Evolutionary conservation across 2,329 filamentous ascomycete species (phyloP).

Genomic region (Aspergillus proliferans): DNA sequence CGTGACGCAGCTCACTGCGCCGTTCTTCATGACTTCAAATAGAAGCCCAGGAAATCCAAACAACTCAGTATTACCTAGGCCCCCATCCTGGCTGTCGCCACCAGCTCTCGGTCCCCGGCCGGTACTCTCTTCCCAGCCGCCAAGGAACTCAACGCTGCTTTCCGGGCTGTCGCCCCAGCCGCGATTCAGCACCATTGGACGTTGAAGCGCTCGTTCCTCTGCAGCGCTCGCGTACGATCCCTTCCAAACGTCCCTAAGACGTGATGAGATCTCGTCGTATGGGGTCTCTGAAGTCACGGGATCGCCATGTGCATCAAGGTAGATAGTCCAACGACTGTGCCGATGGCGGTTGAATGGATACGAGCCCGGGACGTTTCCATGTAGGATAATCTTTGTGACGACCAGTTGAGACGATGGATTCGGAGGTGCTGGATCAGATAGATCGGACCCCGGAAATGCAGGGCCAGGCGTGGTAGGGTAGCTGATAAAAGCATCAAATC

Average conservation of each 20-base stretch:
- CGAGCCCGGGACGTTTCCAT: slow-evolving; percentile 90
- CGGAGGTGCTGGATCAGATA: slow-evolving; percentile 23
- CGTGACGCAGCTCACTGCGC: slow-evolving; percentile 79
- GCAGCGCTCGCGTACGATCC: slow-evolving; percentile 53
- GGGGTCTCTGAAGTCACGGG: slow-evolving; percentile 67
- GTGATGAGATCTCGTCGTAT: slow-evolving; percentile 66
- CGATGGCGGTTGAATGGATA: slow-evolving; percentile 96
- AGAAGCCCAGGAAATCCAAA: slow-evolving; percentile 91
- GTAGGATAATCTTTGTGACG: slow-evolving; percentile 85
- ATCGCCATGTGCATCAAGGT: slow-evolving; percentile 39
- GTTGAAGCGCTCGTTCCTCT: slow-evolving; percentile 49
- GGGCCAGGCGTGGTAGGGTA: slow-evolving; percentile 61
- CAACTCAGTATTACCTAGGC: slow-evolving; percentile 69
- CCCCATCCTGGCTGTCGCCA: slow-evolving; percentile 42
- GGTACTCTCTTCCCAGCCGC: slow-evolving; percentile 74
- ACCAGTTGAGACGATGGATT: slow-evolving; percentile 59
- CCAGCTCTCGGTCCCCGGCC: slow-evolving; percentile 39
- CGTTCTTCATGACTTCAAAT: slow-evolving; percentile 94
- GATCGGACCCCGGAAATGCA: slow-evolving; percentile 50
- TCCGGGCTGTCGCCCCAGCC: slow-evolving; percentile 89
- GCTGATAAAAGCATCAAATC: slow-evolving; percentile 90
- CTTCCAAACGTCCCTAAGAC: slow-evolving; percentile 65
- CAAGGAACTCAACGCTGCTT: slow-evolving; percentile 78
- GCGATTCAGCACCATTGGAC: slow-evolving; percentile 77
- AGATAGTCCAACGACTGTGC: slow-evolving; percentile 77